Evolutionary conservation across 140 eudicot genomes (phyloP), one percentile per base, ranked within the genome.

Genomic region (Anethum foeniculum): DNA sequence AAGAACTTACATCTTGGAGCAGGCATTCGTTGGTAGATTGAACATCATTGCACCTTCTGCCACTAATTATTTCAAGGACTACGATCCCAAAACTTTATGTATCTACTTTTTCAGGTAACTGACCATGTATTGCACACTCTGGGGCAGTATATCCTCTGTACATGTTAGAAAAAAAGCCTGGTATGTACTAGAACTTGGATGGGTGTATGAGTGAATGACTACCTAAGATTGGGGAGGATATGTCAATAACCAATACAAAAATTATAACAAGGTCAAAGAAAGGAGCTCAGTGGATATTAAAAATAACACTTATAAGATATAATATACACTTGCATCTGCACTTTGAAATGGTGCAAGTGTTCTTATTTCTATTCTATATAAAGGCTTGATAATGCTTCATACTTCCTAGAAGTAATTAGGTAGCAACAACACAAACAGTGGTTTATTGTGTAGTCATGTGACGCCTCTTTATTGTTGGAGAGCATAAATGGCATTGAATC

Each of bases 381-480:
- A 68, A 69, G 46, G 0, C 46, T 34, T 36, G 13, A 34, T 4
- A 18, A 18, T 30, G 23, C 41, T 34, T 69, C 75, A 32, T 36
- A 69, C 46, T 69, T 18, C 0, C 23, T 69, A 69, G n/a, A 36
- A 71, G 71, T 60, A 44, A 44, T 5, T 44, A 10, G 13, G 48
- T 44, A 8, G 25, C 2, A 18, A 28, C 11, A 8, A 15, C n/a
- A 69, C 76, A 36, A 71, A 36, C 36, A 36, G 72, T 25, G 48
- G 49, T 30, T 77, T 58, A 18, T 7, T 43, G 27, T 75, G 23
- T 30, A 93, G 98, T 89, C 97, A 32, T 94, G 98, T 54, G 98
- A 94, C 72, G 98, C 97, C 77, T 94, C 98, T 10, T 77, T 94
- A 68, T 80, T 91, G 81, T 77, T 94, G 87, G 94, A 92, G 76